phyloP scores from a whole-genome alignment of 106 monocot species.

The Gastrodia elata region DNA sequence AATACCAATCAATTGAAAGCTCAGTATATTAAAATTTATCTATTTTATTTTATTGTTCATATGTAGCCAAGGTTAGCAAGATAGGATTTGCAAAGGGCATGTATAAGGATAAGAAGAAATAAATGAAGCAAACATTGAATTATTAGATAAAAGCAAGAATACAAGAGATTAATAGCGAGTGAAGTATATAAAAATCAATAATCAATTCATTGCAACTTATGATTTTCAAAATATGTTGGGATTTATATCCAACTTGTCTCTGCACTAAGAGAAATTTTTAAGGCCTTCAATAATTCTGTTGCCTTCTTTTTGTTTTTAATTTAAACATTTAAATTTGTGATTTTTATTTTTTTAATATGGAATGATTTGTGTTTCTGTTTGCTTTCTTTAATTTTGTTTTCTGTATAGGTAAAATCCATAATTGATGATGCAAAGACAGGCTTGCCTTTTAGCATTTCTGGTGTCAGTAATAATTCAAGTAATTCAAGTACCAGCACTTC shows the following conservation, averaged over 20 bases:
- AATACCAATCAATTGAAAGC: too few species aligned
- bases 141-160: too few species aligned
- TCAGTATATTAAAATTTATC: too few species aligned
- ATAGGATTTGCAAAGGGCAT: too few species aligned
- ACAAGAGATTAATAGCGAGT: too few species aligned
- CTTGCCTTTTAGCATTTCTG: slow-evolving; percentile 34
- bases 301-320: not conserved
- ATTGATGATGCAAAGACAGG: slow-evolving; percentile 83
- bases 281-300: not conserved
- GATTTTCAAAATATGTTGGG: not conserved
- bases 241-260: not conserved
- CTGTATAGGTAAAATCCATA: slow-evolving; percentile 58
- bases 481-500: slow-evolving; percentile 50
- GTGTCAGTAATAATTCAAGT: slow-evolving; percentile 25
- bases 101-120: too few species aligned
- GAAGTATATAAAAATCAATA: too few species aligned
- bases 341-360: not conserved
- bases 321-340: not conserved
- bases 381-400: slow-evolving; percentile 2
- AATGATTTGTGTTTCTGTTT: not conserved
- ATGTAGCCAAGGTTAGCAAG: too few species aligned
- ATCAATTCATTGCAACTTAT: too few species aligned
- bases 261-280: not conserved
- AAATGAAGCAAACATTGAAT: too few species aligned
- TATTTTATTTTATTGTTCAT: too few species aligned